phyloP scores from a whole-genome alignment of 2,329 filamentous ascomycete genomes.

The Xylaria sp. region DNA sequence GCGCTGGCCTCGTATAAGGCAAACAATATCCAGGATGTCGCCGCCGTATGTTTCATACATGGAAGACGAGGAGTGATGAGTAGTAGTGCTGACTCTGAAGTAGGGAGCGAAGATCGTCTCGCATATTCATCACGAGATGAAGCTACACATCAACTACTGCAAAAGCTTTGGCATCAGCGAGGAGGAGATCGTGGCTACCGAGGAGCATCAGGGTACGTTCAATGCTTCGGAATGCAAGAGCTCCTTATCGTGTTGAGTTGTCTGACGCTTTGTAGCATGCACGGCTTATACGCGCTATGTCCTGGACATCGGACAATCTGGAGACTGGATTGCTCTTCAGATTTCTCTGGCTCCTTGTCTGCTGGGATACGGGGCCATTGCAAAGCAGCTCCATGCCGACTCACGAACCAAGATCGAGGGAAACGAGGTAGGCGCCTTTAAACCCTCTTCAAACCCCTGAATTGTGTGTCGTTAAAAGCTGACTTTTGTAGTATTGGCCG shows the following conservation, averaged over 20 bases:
- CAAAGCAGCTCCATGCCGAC: constrained; percentile 61
- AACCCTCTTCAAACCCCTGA: too few relatives aligned
- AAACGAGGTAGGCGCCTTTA: constrained; percentile 42
- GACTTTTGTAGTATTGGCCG: constrained; percentile 59
- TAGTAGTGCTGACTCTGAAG: background rate
- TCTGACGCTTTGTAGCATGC: constrained; percentile 32
- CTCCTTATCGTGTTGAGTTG: background rate
- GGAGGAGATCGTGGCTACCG: constrained; percentile 63
- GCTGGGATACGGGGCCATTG: constrained; percentile 81
- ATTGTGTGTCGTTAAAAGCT: constrained; percentile 3
- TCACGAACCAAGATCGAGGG: constrained; percentile 54
- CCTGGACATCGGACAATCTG: constrained; percentile 78
- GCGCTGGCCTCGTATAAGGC: constrained; percentile 82
- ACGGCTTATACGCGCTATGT: constrained; percentile 77
- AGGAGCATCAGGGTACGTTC: constrained; percentile 64
- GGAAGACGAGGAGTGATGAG: background rate
- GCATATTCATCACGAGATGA: constrained; percentile 74
- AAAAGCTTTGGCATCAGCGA: constrained; percentile 70
- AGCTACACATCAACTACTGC: constrained; percentile 78
- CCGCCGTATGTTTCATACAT: constrained; percentile 47
- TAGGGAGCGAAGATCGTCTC: constrained; percentile 65
- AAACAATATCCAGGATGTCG: constrained; percentile 66
- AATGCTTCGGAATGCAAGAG: background rate
- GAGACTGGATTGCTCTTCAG: constrained; percentile 84
- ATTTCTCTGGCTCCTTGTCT: constrained; percentile 80